Evolutionary conservation across 2,329 filamentous ascomycete genomes (phyloP), one percentile per base, ranked within the genome.

Genomic region (Aspergillus awamori): DNA sequence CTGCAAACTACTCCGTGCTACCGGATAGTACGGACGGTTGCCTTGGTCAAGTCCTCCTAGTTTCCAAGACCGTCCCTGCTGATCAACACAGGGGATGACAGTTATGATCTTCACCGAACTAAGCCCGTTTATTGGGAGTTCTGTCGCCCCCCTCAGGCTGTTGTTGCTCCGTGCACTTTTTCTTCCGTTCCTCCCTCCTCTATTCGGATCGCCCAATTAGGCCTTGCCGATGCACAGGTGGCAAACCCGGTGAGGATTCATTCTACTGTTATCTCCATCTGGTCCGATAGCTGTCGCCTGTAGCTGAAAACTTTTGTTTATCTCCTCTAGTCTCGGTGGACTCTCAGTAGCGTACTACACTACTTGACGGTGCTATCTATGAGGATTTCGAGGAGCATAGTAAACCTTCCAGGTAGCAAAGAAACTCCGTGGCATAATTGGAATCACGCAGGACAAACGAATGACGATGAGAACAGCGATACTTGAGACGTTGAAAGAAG

Each of bases 11-110:
- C 28, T 17, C 17, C 17, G 17, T 17, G 17, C 17, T 30, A 11
- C 6, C 43, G 17, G n/a, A 43, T 33, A 22, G 43, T 38, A 20
- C 20, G 36, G 26, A 11, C 33, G 11, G 33, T 39, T 45, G 38
- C 41, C 41, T 30, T 56, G 39, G 53, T 33, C n/a, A n/a, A 55
- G 26, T 33, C 38, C 20, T 26, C 13, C 52, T 26, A 38, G 10
- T 30, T 30, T 5, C 17, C 26, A 28, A 22, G 20, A 51, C 22
- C n/a, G 33, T 15, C 58, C 52, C 47, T 60, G 58, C 52, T 43
- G 54, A 61, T 61, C 59, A 36, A 38, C 47, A n/a, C n/a, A 20
- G 36, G 28, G 39, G 53, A 17, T 56, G 39, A 33, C 47, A 20
- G 39, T 43, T 22, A 5, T 36, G 33, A 36, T 36, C 8, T 45